These are phyloP conservation scores for Fusarium sp. DNA, from an alignment of 2,329 filamentous ascomycete species.

Conservation along the genomic window DNA sequence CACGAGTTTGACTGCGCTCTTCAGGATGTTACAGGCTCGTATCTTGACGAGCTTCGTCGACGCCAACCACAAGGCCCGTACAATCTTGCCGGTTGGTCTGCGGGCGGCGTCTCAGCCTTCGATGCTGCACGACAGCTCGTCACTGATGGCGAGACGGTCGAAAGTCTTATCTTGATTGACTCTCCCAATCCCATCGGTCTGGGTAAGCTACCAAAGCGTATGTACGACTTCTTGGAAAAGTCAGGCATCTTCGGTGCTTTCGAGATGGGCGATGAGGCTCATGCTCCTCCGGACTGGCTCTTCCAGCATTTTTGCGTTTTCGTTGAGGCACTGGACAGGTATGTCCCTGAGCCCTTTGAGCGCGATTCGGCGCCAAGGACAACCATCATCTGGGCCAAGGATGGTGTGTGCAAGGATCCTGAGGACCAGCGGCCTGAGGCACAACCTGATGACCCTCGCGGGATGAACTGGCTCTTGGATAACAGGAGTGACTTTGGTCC, in stretches of 20 bases:
- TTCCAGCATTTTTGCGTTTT: constrained; percentile 13
- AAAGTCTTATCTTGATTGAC: constrained; percentile 1
- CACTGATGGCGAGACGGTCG: neutral
- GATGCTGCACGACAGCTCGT: neutral
- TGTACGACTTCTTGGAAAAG: constrained; percentile 11
- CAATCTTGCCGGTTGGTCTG: constrained; percentile 1
- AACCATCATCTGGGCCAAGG: constrained; percentile 4
- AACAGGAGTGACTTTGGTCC: constrained; percentile 4
- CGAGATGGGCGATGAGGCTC: neutral
- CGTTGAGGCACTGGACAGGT: constrained; percentile 2
- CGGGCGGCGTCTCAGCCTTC: neutral
- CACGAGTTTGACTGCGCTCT: constrained; percentile 6
- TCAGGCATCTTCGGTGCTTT: constrained; percentile 6
- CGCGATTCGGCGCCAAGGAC: neutral
- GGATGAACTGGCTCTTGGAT: constrained; percentile 7
- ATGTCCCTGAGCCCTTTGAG: neutral
- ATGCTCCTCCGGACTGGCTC: neutral
- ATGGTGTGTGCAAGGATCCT: constrained; percentile 8
- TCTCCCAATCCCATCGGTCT: constrained; percentile 1
- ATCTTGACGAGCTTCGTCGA: neutral
- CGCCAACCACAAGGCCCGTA: neutral
- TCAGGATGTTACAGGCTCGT: neutral
- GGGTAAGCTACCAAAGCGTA: neutral
- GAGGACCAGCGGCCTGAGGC: neutral
- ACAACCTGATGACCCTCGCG: neutral